A percentile compares a stretch with the other conserved stretches of the same genome.
phyloP scores from a whole-genome alignment of 2,329 filamentous ascomycete species.

The Ceratocystis cacaofunesta region DNA sequence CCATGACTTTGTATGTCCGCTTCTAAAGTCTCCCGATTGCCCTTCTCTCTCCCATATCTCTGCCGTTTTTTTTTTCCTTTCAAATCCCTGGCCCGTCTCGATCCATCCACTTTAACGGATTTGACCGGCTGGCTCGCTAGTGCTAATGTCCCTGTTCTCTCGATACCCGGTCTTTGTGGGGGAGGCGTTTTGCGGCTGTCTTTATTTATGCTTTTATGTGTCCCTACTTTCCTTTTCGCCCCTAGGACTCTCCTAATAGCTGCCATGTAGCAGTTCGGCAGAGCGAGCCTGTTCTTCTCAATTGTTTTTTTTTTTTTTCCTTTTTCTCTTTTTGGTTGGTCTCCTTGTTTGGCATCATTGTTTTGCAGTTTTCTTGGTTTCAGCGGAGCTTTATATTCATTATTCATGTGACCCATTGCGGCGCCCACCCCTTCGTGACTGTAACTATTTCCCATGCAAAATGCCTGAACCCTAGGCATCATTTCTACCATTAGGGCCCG shows the following conservation, averaged over 20 bases:
- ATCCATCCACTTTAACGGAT: no score
- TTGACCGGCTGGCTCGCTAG: neutral
- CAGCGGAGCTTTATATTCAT: neutral
- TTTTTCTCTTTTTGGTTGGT: no score
- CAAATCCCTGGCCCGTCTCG: no score
- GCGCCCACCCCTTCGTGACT: neutral
- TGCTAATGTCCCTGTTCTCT: neutral
- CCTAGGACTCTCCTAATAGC: neutral
- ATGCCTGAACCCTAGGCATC: neutral
- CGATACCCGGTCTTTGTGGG: neutral
- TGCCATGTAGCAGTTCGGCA: neutral
- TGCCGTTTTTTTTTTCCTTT: no score
- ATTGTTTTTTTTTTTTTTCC: no score
- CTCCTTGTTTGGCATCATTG: no score
- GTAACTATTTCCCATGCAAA: neutral
- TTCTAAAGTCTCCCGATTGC: no score
- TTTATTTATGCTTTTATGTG: neutral
- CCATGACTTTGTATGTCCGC: neutral
- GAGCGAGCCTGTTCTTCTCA: neutral
- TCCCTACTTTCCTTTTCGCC: slow-evolving; percentile 18
- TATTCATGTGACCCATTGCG: neutral
- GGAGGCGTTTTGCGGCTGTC: neutral
- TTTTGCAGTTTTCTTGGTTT: no score
- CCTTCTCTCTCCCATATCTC: no score
- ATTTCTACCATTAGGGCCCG: slow-evolving; percentile 27